Evolutionary conservation across 148 eudicot species (phyloP).

Genomic region (Rhododendron ferrugineum): DNA sequence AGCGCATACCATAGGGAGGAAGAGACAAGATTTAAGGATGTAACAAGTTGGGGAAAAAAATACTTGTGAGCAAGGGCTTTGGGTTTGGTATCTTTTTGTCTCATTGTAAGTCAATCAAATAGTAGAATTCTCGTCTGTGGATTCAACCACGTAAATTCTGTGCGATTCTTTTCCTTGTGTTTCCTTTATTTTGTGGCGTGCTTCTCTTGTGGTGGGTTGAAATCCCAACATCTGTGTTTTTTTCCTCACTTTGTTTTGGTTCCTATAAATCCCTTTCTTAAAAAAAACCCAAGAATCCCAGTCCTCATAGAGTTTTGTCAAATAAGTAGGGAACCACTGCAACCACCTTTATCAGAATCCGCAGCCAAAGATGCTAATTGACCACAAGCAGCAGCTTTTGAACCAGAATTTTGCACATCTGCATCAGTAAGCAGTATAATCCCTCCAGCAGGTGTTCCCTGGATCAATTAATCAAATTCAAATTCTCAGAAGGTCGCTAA

Average conservation of each 20-base stretch:
- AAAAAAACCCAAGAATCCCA: not conserved
- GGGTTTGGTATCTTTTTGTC: not conserved
- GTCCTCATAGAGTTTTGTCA: not conserved
- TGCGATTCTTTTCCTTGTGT: not conserved
- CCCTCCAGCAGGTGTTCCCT: constrained; percentile 47
- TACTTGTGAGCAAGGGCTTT: not conserved
- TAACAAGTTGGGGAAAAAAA: not conserved
- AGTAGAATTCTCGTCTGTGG: not conserved
- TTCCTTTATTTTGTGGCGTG: not conserved
- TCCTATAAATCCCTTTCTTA: not conserved
- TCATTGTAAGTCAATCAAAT: not conserved
- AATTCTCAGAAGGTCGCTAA: not conserved
- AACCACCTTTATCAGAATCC: constrained; percentile 64
- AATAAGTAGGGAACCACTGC: not conserved
- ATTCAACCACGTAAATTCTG: not conserved
- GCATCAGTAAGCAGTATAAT: constrained; percentile 62
- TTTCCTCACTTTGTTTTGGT: not conserved
- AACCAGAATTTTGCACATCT: constrained; percentile 59
- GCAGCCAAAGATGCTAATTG: constrained; percentile 66
- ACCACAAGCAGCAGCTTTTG: constrained; percentile 91
- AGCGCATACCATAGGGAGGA: not conserved
- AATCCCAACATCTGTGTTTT: not conserved
- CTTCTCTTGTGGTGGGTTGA: not conserved
- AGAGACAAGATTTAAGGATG: not conserved
- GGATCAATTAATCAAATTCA: constrained; percentile 13